Evolutionary conservation across 2,329 filamentous ascomycete genomes (phyloP), one percentile per base, ranked within the genome.

Genomic region (Cercospora zeina): DNA sequence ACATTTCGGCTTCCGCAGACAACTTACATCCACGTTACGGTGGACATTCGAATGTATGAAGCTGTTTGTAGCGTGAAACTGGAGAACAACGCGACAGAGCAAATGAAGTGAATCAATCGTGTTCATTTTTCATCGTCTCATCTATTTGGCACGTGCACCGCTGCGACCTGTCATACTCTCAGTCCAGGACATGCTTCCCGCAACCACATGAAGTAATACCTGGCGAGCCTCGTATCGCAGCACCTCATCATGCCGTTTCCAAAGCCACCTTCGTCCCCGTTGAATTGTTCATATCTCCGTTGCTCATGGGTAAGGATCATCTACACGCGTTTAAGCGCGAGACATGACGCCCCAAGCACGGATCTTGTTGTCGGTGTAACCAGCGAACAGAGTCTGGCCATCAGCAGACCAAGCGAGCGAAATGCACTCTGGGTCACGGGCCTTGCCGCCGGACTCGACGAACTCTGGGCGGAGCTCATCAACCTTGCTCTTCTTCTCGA

Each of bases 401-500:
- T 99, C 95, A 78, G 93, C 93, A 79, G 87, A 91, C 95, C 95
- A 99, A 79, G 93, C 93, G 83, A 99, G 86, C 79, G 87, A 91
- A 77, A 99, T 89, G 82, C 93, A 97, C 89, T 97, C 93, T 75
- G 95, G 95, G 83, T 97, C 93, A 79, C 93, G 88, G 88, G 89
- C 92, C 91, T 97, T 97, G 91, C 96, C 96, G 85, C 93, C 91
- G 79, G 92, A 89, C 79, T 92, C 87, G 78, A 92, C 85, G 85
- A 95, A 96, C 81, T 99, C 95, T 73, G 93, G 93, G 89, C 96
- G 97, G 81, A 99, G 89, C 88, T 97, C 95, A 77, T 97, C 93
- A 78, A 97, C 93, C 90, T 97, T 97, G 89, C 89, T 96, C 93
- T 99, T 99, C 93, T 99, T 99, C 91, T 99, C 95, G 74, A 99